Evolutionary conservation across 1,284 basidiomycete genomes (phyloP).

Genomic region (Leccinum olivaceoglutinosum): DNA sequence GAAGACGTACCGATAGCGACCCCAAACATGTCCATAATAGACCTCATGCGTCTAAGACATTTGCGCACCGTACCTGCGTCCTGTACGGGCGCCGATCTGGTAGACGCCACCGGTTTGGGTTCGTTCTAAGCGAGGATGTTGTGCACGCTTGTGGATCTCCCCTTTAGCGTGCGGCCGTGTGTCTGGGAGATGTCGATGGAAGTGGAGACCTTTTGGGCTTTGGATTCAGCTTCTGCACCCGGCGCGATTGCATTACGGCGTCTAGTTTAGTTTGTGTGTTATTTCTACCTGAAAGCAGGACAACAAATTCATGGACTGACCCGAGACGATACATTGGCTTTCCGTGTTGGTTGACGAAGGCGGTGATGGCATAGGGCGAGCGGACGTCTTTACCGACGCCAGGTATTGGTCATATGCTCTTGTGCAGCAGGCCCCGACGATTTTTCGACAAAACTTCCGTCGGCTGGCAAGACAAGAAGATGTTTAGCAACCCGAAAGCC

Average conservation of each 20-base stretch:
- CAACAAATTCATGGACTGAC: constrained; percentile 37
- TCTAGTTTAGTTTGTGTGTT: constrained; percentile 29
- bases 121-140: constrained; percentile 50
- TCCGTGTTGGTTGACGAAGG: constrained; percentile 73
- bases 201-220: constrained; percentile 30
- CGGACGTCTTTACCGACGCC: constrained; percentile 62
- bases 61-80: constrained; percentile 22
- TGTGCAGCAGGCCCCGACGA: constrained; percentile 66
- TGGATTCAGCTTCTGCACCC: constrained; percentile 32
- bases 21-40: constrained; percentile 58
- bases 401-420: constrained; percentile 62
- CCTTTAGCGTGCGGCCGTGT: constrained; percentile 17
- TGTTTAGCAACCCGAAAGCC: constrained; percentile 4
- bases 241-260: constrained; percentile 53
- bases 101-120: constrained; percentile 36
- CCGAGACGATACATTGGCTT: constrained; percentile 69
- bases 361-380: constrained; percentile 74
- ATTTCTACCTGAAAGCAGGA: constrained; percentile 1
- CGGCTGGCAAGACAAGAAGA: constrained; percentile 37
- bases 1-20: constrained; percentile 23
- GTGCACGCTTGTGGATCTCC: constrained; percentile 63
- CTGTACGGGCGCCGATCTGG: constrained; percentile 12
- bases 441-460: constrained; percentile 74
- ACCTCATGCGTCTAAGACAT: constrained; percentile 56
- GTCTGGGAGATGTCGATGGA: constrained; percentile 21